Base-by-base conservation (phyloP, 805 yeast genomes). In the Candida railenensis region DNA sequence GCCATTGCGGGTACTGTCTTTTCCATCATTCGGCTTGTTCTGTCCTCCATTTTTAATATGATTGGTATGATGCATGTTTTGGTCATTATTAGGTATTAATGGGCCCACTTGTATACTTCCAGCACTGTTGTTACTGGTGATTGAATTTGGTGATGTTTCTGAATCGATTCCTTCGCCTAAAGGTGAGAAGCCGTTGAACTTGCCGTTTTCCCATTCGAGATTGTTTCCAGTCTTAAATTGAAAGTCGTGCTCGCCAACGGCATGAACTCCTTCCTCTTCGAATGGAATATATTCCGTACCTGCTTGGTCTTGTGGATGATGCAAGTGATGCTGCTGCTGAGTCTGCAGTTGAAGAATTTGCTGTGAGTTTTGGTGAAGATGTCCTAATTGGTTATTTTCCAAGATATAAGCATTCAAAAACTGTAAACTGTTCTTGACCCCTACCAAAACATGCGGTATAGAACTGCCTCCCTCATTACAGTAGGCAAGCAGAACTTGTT, bases 401-500 rank as follows among this genome's bases (percentile, higher is more conserved):
- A 75, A 52, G 3, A 82, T 78, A 54, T 72, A 74, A n/a, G 80
- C 71, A 54, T 78, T 78, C 65, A 82, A 68, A 50, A 73, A 80
- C 49, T 73, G 76, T 42, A 82, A 63, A 1, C 83, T 76, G 39
- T 65, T 67, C 55, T 64, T 70, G 8, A 66, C 61, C 1, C 92
- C 94, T 20, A 80, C 82, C 34, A 86, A 64, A 2, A 84, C 79
- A 63, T 87, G 94, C 1, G 91, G 90, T 12, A 81, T 71, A 18
- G 77, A 76, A 2, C 81, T 71, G 1, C 88, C 45, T 3, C 81
- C 82, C 25, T 75, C 78, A 15, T 76, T 74, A 25, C 74, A 68
- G 58, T 71, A 81, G 0, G 94, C 92, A 48, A 75, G 77, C 45
- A 80, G 81, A 4, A 87, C 94, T 59, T 87, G 92, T 56, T 85